phyloP scores from a whole-genome alignment of 2,329 filamentous ascomycete species.

The Verticillium tricorpus region DNA sequence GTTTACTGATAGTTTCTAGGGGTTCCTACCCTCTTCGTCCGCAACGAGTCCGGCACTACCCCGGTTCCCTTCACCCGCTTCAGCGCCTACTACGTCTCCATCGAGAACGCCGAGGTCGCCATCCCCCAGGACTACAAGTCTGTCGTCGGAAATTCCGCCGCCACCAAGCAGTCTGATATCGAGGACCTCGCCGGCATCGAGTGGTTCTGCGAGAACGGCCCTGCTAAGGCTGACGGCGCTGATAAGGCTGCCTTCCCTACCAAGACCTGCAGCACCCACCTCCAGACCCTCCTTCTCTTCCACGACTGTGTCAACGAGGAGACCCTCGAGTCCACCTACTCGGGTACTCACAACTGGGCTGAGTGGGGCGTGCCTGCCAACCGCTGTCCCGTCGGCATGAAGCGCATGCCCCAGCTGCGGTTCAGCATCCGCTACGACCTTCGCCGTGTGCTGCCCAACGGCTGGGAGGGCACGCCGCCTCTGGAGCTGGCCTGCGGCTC shows the following conservation, averaged over 20 bases:
- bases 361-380: constrained; percentile 18
- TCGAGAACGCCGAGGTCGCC: constrained; percentile 35
- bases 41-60: constrained; percentile 23
- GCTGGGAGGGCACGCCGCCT: constrained; percentile 38
- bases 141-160: constrained; percentile 34
- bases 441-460: constrained; percentile 33
- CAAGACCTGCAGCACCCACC: constrained; percentile 21
- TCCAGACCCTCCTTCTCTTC: constrained; percentile 19
- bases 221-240: constrained; percentile 9
- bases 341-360: constrained; percentile 10
- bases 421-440: constrained; percentile 43
- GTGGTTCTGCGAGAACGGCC: constrained; percentile 26
- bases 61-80: constrained; percentile 31
- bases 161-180: constrained; percentile 18
- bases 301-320: constrained; percentile 18
- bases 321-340: constrained; percentile 17
- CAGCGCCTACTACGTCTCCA: constrained; percentile 39
- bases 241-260: constrained; percentile 22
- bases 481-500: constrained; percentile 36
- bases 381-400: constrained; percentile 36
- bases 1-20: constrained; percentile 7
- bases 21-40: constrained; percentile 36
- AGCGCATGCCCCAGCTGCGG: constrained; percentile 40
- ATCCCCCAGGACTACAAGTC: constrained; percentile 38
- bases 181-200: constrained; percentile 13